Evolutionary conservation across 345 rosid species (phyloP), one percentile per base, ranked within the genome.

Genomic region (Gossypium stocksii): DNA sequence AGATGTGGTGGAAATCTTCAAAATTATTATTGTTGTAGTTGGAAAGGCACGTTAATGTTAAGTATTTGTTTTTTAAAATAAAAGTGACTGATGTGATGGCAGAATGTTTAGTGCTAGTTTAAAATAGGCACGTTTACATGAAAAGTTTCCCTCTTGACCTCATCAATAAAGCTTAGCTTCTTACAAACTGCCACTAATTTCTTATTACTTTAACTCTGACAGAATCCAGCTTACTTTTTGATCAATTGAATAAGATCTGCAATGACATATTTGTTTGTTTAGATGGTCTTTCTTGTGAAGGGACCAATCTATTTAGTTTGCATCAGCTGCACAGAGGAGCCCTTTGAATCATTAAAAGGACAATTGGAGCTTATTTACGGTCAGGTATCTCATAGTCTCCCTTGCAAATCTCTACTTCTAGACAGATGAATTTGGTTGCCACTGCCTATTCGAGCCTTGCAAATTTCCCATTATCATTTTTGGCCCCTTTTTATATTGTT

Each of bases 251-350:
- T 78, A 44, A 41, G 60, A 66, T 56, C n/a, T 51, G 34, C 74
- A 52, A 34, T 59, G 62, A 7, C 25, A 73, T 48, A 62, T 66
- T 74, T 59, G 25, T 76, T 57, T 79, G n/a, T 72, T 66, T 82
- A 96, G 99, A 98, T 96, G 62, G 88, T 91, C 76, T 96, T 96
- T 86, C 97, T 96, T 65, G 95, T 96, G 54, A 96, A 96, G 82
- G 99, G 99, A 58, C 99, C 99, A 27, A 90, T 96, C 77, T 96
- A 96, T 83, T 82, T 93, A 72, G 99, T 93, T 54, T 93, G 99
- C 88, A 96, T 96, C 85, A 89, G 97, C 86, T 91, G 97, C 86
- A 91, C 99, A 15, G 97, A 91, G 79, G 98, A 96, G 80, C 92
- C 98, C 38, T 91, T 90, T 80, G 97, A 91, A 71, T 90, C 91